These are phyloP conservation scores for Erigeron canadensis DNA, from an alignment of 129 eudicot species.

Conservation along the genomic window DNA sequence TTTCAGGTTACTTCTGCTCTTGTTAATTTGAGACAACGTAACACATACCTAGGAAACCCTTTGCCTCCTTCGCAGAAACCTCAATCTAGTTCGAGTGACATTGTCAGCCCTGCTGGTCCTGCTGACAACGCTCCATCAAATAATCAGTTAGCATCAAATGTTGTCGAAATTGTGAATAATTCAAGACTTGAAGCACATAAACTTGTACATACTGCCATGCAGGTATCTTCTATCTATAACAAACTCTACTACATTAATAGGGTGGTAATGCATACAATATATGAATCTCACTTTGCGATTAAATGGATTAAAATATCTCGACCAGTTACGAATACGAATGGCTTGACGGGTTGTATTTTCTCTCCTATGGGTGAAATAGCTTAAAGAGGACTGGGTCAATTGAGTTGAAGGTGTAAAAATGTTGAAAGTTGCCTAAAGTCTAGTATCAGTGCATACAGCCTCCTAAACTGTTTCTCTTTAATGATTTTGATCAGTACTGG, in stretches of 20 bases:
- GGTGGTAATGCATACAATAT: background rate
- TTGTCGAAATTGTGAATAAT: constrained; percentile 44
- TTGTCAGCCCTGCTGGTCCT: constrained; percentile 26
- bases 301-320: background rate
- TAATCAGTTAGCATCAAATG: constrained; percentile 44
- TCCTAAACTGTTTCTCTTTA: background rate
- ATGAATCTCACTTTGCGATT: background rate
- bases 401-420: background rate
- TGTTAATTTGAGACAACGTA: constrained; percentile 46
- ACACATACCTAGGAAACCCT: constrained; percentile 39
- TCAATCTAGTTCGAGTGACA: constrained; percentile 30
- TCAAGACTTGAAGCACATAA: constrained; percentile 49
- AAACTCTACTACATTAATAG: background rate
- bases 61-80: constrained; percentile 40
- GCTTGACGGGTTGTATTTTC: background rate
- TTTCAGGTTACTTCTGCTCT: constrained; percentile 49
- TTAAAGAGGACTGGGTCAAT: background rate
- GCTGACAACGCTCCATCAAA: constrained; percentile 24
- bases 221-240: constrained; percentile 29
- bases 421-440: background rate
- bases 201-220: constrained; percentile 56
- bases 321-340: background rate
- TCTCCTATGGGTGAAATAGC: background rate
- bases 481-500: background rate
- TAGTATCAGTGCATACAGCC: background rate